Conservation (phyloP, 257 asterid species). For the Solanum stenotomum region DNA sequence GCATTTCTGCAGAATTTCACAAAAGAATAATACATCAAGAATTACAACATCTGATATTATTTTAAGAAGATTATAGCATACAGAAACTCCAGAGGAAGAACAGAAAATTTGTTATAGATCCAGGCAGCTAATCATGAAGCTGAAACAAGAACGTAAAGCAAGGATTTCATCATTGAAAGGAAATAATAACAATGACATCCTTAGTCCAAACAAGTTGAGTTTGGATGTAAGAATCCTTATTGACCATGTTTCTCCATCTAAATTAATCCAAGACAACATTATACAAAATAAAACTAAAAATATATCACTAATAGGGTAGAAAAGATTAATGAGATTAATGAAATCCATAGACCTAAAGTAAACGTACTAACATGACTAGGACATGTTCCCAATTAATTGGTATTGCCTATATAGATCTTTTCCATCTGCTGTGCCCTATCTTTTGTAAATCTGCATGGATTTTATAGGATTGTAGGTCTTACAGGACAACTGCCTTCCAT, state of each 20-base stretch:
- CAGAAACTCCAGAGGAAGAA: neutral
- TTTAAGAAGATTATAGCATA: neutral
- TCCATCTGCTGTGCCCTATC: neutral
- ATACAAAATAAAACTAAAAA: neutral
- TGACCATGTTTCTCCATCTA: neutral
- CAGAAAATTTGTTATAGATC: neutral
- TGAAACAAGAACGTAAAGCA: neutral
- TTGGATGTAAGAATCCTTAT: neutral
- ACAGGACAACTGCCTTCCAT: neutral
- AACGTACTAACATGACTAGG: neutral
- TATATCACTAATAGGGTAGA: neutral
- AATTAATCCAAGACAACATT: neutral
- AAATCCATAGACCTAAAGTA: neutral
- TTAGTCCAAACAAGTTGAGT: neutral
- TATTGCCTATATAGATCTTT: neutral
- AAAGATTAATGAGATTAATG: neutral
- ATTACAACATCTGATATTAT: neutral
- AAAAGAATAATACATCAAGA: neutral
- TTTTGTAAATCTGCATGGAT: neutral
- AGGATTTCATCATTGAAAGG: neutral
- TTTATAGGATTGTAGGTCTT: neutral
- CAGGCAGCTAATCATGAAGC: neutral
- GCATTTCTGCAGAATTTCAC: constrained; percentile 57
- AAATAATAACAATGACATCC: neutral
- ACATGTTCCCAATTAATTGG: neutral